A percentile compares a stretch with the other conserved stretches of the same genome.
Conservation (phyloP, 805 yeast genomes). For the Saccharomyces eubayanus region DNA sequence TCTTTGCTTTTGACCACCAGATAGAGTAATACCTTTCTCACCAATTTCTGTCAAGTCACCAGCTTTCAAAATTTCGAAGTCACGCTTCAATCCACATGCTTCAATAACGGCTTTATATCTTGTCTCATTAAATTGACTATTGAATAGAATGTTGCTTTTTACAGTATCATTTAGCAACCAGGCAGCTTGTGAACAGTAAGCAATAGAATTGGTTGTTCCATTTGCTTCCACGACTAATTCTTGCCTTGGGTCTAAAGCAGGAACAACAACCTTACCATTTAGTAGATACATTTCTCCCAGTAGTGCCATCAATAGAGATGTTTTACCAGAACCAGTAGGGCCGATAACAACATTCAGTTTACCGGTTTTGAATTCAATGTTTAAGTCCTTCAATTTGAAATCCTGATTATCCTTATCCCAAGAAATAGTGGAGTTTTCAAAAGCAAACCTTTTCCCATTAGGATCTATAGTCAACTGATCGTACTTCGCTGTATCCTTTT, state of each 20-base stretch:
- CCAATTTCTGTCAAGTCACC: conserved; percentile 70
- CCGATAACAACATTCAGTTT: conserved; percentile 75
- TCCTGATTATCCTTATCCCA: conserved; percentile 53
- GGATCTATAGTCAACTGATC: conserved; percentile 52
- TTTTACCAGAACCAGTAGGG: conserved; percentile 85
- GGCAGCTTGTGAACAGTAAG: conserved; percentile 85
- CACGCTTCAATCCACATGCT: conserved; percentile 78
- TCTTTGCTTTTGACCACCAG: conserved; percentile 57
- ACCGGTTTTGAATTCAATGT: conserved; percentile 54
- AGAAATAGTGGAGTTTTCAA: conserved; percentile 63
- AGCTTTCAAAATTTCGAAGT: conserved; percentile 68
- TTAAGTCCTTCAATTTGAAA: conserved; percentile 65
- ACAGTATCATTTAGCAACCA: conserved; percentile 86
- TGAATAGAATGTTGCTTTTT: conserved; percentile 67
- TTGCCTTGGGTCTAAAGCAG: conserved; percentile 63
- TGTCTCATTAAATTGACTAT: conserved; percentile 54
- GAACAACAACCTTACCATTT: conserved; percentile 61
- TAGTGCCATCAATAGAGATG: conserved; percentile 73
- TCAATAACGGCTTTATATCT: conserved; percentile 67
- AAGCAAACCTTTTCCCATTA: conserved; percentile 46
- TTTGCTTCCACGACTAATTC: conserved; percentile 61
- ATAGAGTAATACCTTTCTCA: conserved; percentile 49
- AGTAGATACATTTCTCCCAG: conserved; percentile 79
- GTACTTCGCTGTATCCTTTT: conserved; percentile 76
- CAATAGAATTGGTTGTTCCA: conserved; percentile 78